Evolutionary conservation across 306 rosid species (phyloP).

Genomic region (Arachis hypogaea): DNA sequence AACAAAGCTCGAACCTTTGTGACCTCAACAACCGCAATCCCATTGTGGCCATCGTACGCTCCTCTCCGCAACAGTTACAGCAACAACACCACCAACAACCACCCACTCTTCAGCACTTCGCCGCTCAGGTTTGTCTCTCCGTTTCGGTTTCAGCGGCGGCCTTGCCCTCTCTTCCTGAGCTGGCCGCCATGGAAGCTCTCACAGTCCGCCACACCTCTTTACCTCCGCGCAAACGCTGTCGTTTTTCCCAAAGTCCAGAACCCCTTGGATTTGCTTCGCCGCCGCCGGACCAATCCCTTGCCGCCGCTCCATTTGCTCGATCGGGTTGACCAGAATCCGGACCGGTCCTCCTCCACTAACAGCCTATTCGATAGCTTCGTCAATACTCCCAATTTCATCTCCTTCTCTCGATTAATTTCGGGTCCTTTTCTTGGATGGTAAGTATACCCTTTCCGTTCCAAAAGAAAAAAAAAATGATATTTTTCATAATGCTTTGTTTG

Average conservation of each 20-base stretch:
- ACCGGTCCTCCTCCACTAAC: background rate
- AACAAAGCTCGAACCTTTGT: slow-evolving; percentile 53
- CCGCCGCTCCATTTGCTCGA: slow-evolving; percentile 57
- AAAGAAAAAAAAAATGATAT: background rate
- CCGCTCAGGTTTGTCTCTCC: slow-evolving; percentile 42
- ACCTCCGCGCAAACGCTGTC: slow-evolving; percentile 55
- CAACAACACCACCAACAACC: too few species aligned
- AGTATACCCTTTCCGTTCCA: background rate
- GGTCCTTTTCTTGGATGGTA: slow-evolving; percentile 97
- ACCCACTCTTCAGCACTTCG: slow-evolving; percentile 46
- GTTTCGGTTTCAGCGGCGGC: slow-evolving; percentile 44
- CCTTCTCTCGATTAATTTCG: slow-evolving; percentile 66
- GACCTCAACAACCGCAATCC: slow-evolving; percentile 44
- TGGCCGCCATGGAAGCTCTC: slow-evolving; percentile 91
- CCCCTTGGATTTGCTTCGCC: slow-evolving; percentile 51
- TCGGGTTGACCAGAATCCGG: slow-evolving; percentile 42
- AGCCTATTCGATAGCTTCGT: slow-evolving; percentile 52
- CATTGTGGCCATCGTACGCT: slow-evolving; percentile 38
- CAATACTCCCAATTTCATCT: slow-evolving; percentile 78
- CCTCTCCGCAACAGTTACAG: slow-evolving; percentile 29
- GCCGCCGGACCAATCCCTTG: slow-evolving; percentile 40
- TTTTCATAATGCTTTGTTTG: slow-evolving; percentile 2
- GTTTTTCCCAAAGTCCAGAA: slow-evolving; percentile 58
- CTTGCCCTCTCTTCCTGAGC: slow-evolving; percentile 84
- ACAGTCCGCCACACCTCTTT: slow-evolving; percentile 87